Conservation (phyloP, 768 basidiomycete genomes). For the Termitomyces heimii region DNA sequence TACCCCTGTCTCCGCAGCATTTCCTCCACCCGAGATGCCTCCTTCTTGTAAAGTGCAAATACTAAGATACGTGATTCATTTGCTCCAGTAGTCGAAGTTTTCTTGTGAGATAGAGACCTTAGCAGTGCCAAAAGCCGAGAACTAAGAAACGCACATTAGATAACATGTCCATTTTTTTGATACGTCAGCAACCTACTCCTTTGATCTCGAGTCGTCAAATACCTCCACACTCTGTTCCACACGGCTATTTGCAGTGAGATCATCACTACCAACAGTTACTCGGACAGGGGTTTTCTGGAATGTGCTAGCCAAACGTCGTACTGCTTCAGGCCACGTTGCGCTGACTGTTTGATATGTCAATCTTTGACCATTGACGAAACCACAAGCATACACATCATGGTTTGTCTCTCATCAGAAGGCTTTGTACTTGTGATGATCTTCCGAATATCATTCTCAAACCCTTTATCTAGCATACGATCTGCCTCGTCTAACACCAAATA, state of each 20-base stretch:
- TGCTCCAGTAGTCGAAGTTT: constrained; percentile 43
- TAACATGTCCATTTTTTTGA: neutral
- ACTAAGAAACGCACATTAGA: constrained; percentile 26
- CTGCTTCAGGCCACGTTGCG: constrained; percentile 97
- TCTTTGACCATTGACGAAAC: constrained; percentile 1
- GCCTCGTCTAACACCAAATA: constrained; percentile 97
- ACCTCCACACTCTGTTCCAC: constrained; percentile 95
- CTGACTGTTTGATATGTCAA: constrained; percentile 54
- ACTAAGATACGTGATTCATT: constrained; percentile 73
- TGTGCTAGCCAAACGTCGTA: constrained; percentile 80
- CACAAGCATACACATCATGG: constrained; percentile 80
- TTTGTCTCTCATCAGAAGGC: constrained; percentile 70
- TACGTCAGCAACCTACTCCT: constrained; percentile 58
- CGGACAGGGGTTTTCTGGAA: constrained; percentile 84
- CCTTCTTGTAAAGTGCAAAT: constrained; percentile 97
- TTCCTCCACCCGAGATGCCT: constrained; percentile 84
- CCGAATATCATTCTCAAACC: constrained; percentile 97
- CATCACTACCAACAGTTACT: constrained; percentile 93
- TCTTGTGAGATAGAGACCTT: constrained; percentile 51
- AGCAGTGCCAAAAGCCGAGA: constrained; percentile 56
- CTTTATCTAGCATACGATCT: constrained; percentile 96
- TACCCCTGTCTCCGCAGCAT: constrained; percentile 71
- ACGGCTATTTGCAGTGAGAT: constrained; percentile 88
- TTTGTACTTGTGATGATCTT: constrained; percentile 77
- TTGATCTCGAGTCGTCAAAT: constrained; percentile 76